Evolutionary conservation across 352 stramenopile species (phyloP), one percentile per base, ranked within the genome.

Genomic region (Globisporangium cystogenes): DNA sequence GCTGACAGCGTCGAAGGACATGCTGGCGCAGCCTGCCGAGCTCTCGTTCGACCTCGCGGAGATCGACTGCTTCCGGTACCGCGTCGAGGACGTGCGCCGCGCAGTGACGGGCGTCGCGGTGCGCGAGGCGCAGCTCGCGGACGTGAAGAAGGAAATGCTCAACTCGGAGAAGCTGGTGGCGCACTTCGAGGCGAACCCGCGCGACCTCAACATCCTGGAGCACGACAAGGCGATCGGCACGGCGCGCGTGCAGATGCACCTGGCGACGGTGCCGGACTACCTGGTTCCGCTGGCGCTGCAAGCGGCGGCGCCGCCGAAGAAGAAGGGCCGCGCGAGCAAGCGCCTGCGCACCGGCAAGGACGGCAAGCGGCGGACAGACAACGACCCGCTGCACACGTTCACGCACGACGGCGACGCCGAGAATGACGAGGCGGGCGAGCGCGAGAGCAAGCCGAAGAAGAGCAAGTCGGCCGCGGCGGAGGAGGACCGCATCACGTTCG

Each of bases 121-220:
- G n/a, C 80, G 87, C 18, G 96, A 99, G 64, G 88, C 93, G 14
- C 87, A 98, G 60, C 82, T 97, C 16, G 86, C 89, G 7, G 97
- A 99, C 62, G 72, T 99, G 5, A 97, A 97, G 72, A 96, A 97
- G 39, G 97, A 99, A 67, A 98, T 99, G 57, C 65, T 99, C 2
- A 99, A 99, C 76, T 99, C 90, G 7, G 89, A 98, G 46, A 93
- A 96, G 57, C 76, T 99, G 1, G 80, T 95, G 62, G 83, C 77
- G 53, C 96, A 99, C 73, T 99, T 99, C 71, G 84, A 98, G 57
- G 91, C 97, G 36, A 99, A 99, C 67, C 96, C 97, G 27, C 86
- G 91, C 36, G 89, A 97, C 53, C 67, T 97, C 21, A 94, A 96
- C 62, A 79, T 97, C n/a, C 77, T 99, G 27, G 86, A 97, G 62